phyloP scores from a whole-genome alignment of 2,329 filamentous ascomycete genomes.

The Calonectria naviculata region DNA sequence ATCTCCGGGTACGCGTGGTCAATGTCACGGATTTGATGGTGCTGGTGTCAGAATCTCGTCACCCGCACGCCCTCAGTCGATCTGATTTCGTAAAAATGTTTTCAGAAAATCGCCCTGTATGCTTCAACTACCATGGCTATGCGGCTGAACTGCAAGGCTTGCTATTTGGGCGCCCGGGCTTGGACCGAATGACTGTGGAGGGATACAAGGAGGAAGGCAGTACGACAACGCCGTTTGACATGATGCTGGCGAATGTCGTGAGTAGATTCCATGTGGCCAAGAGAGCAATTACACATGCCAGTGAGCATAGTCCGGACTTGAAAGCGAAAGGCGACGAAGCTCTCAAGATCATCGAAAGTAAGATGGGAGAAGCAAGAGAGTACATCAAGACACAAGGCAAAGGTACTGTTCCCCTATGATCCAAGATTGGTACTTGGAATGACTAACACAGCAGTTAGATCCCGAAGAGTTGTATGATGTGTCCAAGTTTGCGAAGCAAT shows the following conservation, averaged over 20 bases:
- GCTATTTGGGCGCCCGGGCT: conserved; percentile 67
- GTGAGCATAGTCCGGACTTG: background rate
- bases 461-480: conserved; percentile 35
- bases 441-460: conserved; percentile 17
- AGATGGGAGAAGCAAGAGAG: conserved; percentile 59
- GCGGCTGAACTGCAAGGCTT: conserved; percentile 69
- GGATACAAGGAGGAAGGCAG: conserved; percentile 74
- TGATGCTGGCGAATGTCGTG: conserved; percentile 70
- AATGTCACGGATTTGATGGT: conserved; percentile 77
- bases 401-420: conserved; percentile 48
- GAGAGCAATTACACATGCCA: background rate
- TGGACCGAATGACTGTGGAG: conserved; percentile 63
- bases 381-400: conserved; percentile 65
- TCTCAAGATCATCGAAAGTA: conserved; percentile 56
- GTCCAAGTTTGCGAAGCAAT: conserved; percentile 26
- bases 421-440: background rate
- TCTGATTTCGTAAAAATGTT: conserved; percentile 67
- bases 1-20: conserved; percentile 68
- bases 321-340: background rate
- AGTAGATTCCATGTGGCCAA: background rate
- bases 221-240: conserved; percentile 76
- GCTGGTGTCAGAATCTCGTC: conserved; percentile 62
- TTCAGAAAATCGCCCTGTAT: conserved; percentile 63
- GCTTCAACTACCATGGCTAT: conserved; percentile 78
- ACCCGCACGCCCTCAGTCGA: conserved; percentile 67